Conservation (phyloP, 1,284 basidiomycete genomes). For the Mycena citricolor region DNA sequence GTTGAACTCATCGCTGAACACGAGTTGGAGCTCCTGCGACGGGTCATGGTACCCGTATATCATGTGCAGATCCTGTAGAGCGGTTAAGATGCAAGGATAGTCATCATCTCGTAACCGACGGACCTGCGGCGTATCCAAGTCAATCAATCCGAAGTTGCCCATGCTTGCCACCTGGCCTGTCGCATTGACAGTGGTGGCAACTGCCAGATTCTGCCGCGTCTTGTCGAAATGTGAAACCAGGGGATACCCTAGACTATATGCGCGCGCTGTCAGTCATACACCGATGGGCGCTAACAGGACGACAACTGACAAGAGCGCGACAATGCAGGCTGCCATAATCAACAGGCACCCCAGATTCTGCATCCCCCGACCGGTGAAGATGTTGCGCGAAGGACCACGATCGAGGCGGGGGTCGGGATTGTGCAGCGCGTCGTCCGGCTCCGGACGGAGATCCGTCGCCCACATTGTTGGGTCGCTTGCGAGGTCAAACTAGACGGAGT, state of each 20-base stretch:
- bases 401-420: slow-evolving; percentile 74
- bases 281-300: not conserved
- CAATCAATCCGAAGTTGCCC: slow-evolving; percentile 73
- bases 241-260: slow-evolving; percentile 75
- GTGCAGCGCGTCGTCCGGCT: slow-evolving; percentile 44
- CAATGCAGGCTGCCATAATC: slow-evolving; percentile 57
- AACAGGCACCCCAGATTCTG: slow-evolving; percentile 76
- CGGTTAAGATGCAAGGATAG: no score
- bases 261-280: slow-evolving; percentile 11
- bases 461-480: slow-evolving; percentile 66
- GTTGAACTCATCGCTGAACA: slow-evolving; percentile 78
- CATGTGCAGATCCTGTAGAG: slow-evolving; percentile 43
- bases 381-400: slow-evolving; percentile 55
- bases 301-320: slow-evolving; percentile 68
- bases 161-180: slow-evolving; percentile 52
- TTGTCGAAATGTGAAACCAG: slow-evolving; percentile 71
- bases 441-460: slow-evolving; percentile 62
- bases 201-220: no score
- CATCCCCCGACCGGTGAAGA: slow-evolving; percentile 63
- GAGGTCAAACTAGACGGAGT: slow-evolving; percentile 55
- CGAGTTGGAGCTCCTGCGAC: slow-evolving; percentile 50
- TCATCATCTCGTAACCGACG: no score
- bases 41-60: slow-evolving; percentile 46
- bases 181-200: slow-evolving; percentile 48
- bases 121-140: slow-evolving; percentile 72